Evolutionary conservation across 2,329 filamentous ascomycete species (phyloP).

Genomic region (Cryphonectria parasitica): DNA sequence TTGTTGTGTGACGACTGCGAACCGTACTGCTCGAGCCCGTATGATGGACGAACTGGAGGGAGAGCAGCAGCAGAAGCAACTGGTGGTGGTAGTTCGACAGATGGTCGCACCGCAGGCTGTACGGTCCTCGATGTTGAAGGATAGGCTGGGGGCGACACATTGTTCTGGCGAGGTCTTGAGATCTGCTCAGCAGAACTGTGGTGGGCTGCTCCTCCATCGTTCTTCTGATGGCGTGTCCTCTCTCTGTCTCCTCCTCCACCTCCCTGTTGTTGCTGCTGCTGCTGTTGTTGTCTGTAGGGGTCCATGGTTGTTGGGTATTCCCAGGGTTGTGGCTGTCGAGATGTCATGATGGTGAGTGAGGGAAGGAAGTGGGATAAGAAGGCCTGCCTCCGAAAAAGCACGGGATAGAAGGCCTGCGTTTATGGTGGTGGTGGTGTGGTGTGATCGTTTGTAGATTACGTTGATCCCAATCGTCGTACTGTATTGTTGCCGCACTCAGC

Average conservation of each 20-base stretch:
- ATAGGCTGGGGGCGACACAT: conserved; percentile 5
- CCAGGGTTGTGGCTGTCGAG: conserved; percentile 25
- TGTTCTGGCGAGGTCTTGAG: conserved; percentile 18
- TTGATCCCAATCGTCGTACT: neutral
- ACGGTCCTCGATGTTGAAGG: conserved; percentile 13
- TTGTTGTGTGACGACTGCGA: conserved; percentile 20
- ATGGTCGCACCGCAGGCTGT: conserved; percentile 16
- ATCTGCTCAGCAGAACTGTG: conserved; percentile 7
- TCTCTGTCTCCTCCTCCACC: conserved; percentile 6
- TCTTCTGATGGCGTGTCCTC: conserved; percentile 1
- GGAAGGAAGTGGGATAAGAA: neutral
- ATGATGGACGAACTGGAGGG: conserved; percentile 12
- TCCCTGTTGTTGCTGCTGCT: neutral
- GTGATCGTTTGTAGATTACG: neutral
- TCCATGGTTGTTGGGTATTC: conserved; percentile 21
- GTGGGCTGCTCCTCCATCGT: neutral
- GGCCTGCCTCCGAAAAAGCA: neutral
- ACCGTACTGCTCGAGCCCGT: conserved; percentile 23
- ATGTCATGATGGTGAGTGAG: conserved; percentile 21
- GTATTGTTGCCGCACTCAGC: conserved; percentile 17
- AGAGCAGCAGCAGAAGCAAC: neutral
- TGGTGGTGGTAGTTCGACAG: neutral
- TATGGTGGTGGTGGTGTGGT: neutral
- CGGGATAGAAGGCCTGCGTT: neutral
- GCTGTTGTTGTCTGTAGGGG: conserved; percentile 10